Evolutionary conservation across 345 rosid species (phyloP), one percentile per base, ranked within the genome.

Genomic region (Aurinia saxatilis): DNA sequence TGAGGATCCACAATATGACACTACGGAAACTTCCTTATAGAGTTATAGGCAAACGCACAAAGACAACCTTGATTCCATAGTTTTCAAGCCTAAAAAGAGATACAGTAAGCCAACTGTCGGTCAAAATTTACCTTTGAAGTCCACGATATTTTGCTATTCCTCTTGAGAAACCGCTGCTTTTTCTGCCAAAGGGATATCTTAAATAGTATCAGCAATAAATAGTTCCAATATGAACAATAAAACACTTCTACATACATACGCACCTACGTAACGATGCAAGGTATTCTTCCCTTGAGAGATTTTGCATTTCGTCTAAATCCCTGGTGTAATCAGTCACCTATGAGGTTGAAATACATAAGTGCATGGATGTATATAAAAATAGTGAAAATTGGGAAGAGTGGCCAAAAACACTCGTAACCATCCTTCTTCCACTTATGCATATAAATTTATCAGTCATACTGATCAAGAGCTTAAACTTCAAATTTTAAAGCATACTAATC

Each of bases 221-320:
- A 40, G 48, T 56, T 49, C 65, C 40, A 35, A 14, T 7, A 40
- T 54, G 38, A 29, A 27, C 14, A 17, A 53, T 7, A 46, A 16
- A 25, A 7, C 14, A 66, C 65, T 66, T 60, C 21, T 40, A 45
- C 47, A 45, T 50, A 47, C 62, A 68, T 67, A 60, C 60, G 25
- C 53, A 87, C 99, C 99, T 85, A 48, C 97, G 82, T 50, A 93
- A 88, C 67, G 99, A 87, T 54, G 93, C 99, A 44, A 93, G 88
- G 66, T 90, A 93, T 52, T 93, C 97, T 72, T 93, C 97, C 65
- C 99, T 85, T 2, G 97, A 85, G 63, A 93, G 78, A 75, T 76
- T 90, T 76, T 90, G 96, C 99, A 93, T 93, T 78, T 93, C 99
- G 41, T 93, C 97, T 71, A 90, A 90, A 79, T 93, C 99, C 78